Conservation (phyloP, 495 filamentous ascomycete genomes). For the Neurospora sp. region DNA sequence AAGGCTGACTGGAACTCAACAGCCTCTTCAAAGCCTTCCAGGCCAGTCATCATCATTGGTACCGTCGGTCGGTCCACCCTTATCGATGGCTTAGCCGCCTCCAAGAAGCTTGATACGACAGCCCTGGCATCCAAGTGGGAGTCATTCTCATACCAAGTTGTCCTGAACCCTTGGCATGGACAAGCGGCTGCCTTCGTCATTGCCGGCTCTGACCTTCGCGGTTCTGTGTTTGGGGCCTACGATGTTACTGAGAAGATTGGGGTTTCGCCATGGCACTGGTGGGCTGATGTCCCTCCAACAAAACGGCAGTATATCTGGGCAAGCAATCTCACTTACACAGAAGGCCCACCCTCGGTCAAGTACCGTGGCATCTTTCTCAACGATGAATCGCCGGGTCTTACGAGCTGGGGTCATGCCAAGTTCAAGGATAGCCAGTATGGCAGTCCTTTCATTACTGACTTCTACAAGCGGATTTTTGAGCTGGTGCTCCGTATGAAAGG, state of each 20-base stretch:
- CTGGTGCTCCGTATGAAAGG: constrained; percentile 50
- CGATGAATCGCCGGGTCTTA: constrained; percentile 53
- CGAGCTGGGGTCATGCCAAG: constrained; percentile 44
- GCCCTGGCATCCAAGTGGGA: constrained; percentile 49
- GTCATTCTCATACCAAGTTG: constrained; percentile 42
- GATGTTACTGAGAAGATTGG: constrained; percentile 55
- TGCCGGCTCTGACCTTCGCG: constrained; percentile 49
- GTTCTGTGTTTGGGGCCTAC: constrained; percentile 54
- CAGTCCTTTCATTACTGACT: constrained; percentile 44
- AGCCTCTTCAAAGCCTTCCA: constrained; percentile 15
- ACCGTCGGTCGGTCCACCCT: constrained; percentile 39
- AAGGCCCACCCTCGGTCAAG: constrained; percentile 50
- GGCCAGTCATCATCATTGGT: constrained; percentile 38
- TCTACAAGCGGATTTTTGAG: constrained; percentile 56
- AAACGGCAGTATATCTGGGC: constrained; percentile 43
- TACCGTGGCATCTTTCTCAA: constrained; percentile 65
- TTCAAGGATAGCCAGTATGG: constrained; percentile 27
- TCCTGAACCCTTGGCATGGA: constrained; percentile 40
- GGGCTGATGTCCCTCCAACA: constrained; percentile 47
- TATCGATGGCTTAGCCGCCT: constrained; percentile 32
- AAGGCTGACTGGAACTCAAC: constrained; percentile 18
- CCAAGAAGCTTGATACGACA: constrained; percentile 40
- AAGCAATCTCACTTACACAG: constrained; percentile 27
- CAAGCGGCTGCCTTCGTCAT: constrained; percentile 44
- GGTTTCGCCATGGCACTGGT: constrained; percentile 56